Percentiles rank a stretch among this genome's conserved stretches.
These are phyloP conservation scores for Medicago truncatula DNA, from an alignment of 306 rosid species.

Conservation along the genomic window MtrunA17r5.0-ANR NC_053048.1:53311001-53311500, in stretches of 20 bases:
- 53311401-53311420: neutral
- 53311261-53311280: slow-evolving; percentile 24
- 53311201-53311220: slow-evolving; percentile 61
- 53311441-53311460: too few relatives aligned
- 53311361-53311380: slow-evolving; percentile 5
- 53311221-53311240: slow-evolving; percentile 69
- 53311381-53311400: slow-evolving; percentile 2
- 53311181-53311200: slow-evolving; percentile 56
- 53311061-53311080: slow-evolving; percentile 1
- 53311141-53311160: slow-evolving; percentile 74
- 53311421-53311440: too few relatives aligned
- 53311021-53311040: slow-evolving; percentile 16
- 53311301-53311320: slow-evolving; percentile 12
- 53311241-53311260: slow-evolving; percentile 64
- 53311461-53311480: too few relatives aligned
- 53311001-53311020: slow-evolving; percentile 7
- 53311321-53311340: neutral
- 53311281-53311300: slow-evolving; percentile 24
- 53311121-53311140: slow-evolving; percentile 88
- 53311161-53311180: slow-evolving; percentile 64
- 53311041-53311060: slow-evolving; percentile 19
- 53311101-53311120: slow-evolving; percentile 66
- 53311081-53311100: slow-evolving; percentile 46
- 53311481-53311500: too few relatives aligned
- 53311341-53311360: slow-evolving; percentile 31